These are phyloP conservation scores for Syncephalastrum monosporum DNA, from an alignment of 371 early-diverging fungal species.

Conservation along the genomic window DNA sequence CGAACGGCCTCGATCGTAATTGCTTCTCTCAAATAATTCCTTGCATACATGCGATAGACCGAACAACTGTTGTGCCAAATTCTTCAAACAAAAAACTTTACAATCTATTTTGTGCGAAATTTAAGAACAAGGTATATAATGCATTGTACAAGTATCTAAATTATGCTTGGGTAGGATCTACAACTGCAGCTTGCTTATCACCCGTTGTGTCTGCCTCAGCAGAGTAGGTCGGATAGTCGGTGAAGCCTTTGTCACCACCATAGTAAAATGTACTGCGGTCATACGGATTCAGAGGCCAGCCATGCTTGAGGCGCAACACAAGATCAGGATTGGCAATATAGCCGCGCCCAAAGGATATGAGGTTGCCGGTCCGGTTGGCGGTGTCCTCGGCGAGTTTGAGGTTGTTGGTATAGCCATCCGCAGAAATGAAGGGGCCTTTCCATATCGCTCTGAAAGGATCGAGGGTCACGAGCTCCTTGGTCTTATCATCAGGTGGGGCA, in stretches of 20 bases:
- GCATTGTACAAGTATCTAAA: too few species aligned
- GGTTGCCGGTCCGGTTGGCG: conserved; percentile 6
- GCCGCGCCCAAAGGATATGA: conserved; percentile 14
- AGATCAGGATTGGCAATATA: conserved; percentile 19
- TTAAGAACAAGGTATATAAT: too few species aligned
- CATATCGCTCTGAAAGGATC: conserved; percentile 18
- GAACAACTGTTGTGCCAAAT: too few species aligned
- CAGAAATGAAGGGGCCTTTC: conserved; percentile 14
- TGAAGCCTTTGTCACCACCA: conserved; percentile 5
- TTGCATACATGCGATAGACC: too few species aligned
- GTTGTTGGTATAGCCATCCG: conserved; percentile 10
- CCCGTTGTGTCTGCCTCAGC: too few species aligned
- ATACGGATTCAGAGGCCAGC: conserved; percentile 11
- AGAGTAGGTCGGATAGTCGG: conserved; percentile 11
- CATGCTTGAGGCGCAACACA: conserved; percentile 2
- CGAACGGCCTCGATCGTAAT: too few species aligned
- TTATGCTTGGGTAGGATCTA: too few species aligned
- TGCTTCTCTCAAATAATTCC: too few species aligned
- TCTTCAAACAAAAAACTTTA: too few species aligned
- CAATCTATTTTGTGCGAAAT: too few species aligned
- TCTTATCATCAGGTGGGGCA: background rate
- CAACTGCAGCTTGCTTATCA: too few species aligned
- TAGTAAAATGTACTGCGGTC: conserved; percentile 10
- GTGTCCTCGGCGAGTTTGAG: conserved; percentile 8
- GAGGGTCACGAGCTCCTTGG: conserved; percentile 1